Evolutionary conservation across 2,329 filamentous ascomycete species (phyloP).

Genomic region (Trichoderma asperellum): DNA sequence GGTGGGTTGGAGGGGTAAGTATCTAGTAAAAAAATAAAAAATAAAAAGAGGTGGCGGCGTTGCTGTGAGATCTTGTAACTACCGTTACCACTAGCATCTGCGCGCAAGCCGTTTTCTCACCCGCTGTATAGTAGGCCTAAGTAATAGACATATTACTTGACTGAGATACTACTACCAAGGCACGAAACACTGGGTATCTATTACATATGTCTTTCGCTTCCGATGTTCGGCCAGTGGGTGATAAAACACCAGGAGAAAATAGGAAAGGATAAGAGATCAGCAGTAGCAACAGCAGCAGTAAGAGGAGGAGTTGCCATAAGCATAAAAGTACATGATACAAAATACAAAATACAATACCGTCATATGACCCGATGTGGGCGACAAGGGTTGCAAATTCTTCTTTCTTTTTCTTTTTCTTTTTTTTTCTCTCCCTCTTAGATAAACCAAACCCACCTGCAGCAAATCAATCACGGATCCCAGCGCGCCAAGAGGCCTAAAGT

Average conservation of each 20-base stretch:
- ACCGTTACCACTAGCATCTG: not conserved
- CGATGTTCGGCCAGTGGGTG: not conserved
- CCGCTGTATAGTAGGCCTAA: not conserved
- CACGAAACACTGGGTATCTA: not conserved
- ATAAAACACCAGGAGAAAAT: not conserved
- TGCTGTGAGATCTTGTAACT: not conserved
- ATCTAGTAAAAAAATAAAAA: not conserved
- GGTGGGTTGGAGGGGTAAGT: not conserved
- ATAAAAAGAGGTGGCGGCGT: not conserved
- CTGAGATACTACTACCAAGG: not conserved
- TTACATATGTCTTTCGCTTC: not conserved
- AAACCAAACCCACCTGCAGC: not conserved
- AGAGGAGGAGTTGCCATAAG: not conserved
- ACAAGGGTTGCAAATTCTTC: not conserved
- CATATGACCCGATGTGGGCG: not conserved
- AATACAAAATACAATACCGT: not conserved
- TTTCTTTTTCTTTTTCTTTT: not conserved
- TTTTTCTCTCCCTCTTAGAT: not conserved
- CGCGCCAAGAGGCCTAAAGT: slow-evolving; percentile 1
- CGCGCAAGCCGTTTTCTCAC: not conserved
- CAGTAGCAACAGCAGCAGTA: not conserved
- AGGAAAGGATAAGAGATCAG: not conserved
- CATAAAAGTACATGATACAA: not conserved
- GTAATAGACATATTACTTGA: not conserved
- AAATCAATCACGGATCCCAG: not conserved